Conservation (phyloP, 2,329 filamentous ascomycete species). For the Coniochaeta ligniaria region DNA sequence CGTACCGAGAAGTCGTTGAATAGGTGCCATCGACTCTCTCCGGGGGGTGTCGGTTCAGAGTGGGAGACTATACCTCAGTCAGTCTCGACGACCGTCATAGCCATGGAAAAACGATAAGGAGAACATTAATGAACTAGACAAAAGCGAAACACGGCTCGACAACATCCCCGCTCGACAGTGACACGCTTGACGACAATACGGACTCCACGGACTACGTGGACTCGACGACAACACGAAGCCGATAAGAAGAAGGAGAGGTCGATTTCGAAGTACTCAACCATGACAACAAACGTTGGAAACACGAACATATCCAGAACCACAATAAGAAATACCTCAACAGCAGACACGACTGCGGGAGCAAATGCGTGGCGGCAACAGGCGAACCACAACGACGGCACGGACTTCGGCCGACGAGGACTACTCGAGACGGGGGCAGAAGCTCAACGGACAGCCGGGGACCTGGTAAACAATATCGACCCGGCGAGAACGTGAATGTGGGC, state of each 20-base stretch:
- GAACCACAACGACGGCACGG: not conserved
- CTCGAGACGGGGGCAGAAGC: not conserved
- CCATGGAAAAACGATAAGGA: not conserved
- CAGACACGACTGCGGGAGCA: not conserved
- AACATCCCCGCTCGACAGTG: not conserved
- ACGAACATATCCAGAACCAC: not conserved
- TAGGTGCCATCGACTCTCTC: constrained; percentile 77
- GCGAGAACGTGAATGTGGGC: no score
- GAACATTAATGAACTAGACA: not conserved
- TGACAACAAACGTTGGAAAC: not conserved
- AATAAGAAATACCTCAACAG: not conserved
- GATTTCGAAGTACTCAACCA: not conserved
- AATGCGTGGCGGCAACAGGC: not conserved
- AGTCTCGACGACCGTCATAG: constrained; percentile 9
- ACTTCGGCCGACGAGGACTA: not conserved
- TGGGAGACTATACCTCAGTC: constrained; percentile 48
- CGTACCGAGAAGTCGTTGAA: constrained; percentile 97
- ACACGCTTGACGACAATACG: no score
- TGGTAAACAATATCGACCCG: no score
- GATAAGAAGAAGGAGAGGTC: no score
- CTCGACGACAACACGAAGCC: no score
- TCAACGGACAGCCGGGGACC: not conserved
- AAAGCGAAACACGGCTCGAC: not conserved
- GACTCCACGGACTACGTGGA: no score
- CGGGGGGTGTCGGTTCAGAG: constrained; percentile 50